Conservation (phyloP, 2,329 filamentous ascomycete species). For the Didymella lethalis region DNA sequence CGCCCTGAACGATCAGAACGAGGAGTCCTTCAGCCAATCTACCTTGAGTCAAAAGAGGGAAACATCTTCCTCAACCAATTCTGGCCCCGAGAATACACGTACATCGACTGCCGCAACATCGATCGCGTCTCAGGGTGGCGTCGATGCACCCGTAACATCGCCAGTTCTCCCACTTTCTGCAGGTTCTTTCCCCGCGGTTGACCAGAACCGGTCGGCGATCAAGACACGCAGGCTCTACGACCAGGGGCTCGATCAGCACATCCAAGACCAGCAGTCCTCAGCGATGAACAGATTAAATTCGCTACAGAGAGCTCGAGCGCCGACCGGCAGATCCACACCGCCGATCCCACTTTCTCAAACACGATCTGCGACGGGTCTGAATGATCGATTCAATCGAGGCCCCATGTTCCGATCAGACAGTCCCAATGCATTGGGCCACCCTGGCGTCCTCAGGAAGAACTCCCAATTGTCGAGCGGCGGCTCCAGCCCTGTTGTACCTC, state of each 20-base stretch:
- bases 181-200: conserved; percentile 41
- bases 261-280: conserved; percentile 80
- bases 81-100: conserved; percentile 69
- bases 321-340: conserved; percentile 61
- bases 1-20: conserved; percentile 50
- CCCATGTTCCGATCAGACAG: conserved; percentile 54
- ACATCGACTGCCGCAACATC: conserved; percentile 91
- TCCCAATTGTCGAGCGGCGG: conserved; percentile 41
- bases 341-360: conserved; percentile 52
- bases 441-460: conserved; percentile 45
- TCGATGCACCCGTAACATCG: conserved; percentile 47
- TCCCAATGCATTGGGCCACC: conserved; percentile 56
- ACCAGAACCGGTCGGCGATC: conserved; percentile 70
- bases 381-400: conserved; percentile 55
- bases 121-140: conserved; percentile 72
- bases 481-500: conserved; percentile 52
- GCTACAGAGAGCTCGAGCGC: conserved; percentile 66
- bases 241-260: conserved; percentile 78
- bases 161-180: conserved; percentile 34
- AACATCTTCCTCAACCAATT: conserved; percentile 84
- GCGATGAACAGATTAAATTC: conserved; percentile 82
- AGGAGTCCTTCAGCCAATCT: conserved; percentile 58
- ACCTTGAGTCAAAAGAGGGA: conserved; percentile 79
- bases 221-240: conserved; percentile 83
- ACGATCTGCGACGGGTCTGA: conserved; percentile 58